Evolutionary conservation across 495 filamentous ascomycete genomes (phyloP), one percentile per base, ranked within the genome.

Genomic region (Talaromyces nanjingensis): DNA sequence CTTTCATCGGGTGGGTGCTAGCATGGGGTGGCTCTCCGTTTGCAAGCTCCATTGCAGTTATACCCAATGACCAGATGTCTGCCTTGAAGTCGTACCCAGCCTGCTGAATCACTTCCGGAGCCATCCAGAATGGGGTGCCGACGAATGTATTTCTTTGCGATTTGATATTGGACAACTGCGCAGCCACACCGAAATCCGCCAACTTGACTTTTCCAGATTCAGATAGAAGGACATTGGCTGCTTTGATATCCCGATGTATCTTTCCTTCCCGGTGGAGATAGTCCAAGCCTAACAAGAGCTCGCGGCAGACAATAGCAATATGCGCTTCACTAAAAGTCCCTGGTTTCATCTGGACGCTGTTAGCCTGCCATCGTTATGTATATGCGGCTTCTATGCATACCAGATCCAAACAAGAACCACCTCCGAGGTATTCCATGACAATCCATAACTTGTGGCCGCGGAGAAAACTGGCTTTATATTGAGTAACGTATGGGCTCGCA

Each of bases 91-190:
- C 93, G 67, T 98, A 98, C 29, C 94, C 94, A 60, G 90, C 86
- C 77, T 98, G 93, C 75, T 97, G 89, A 67, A 98, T 98, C 18
- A 98, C 94, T 72, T 98, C 94, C 7, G 94, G 94, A 4, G 94
- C 94, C 94, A 98, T 98, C 94, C 94, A 98, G 77, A 96, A 98
- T 0, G 94, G 94, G 4, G 94, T 98, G 7, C 94, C 94, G n/a
- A 98, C 94, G 70, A 98, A 98, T 0, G 94, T 98, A 69, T 97
- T 96, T 25, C 94, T 89, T 78, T 97, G 92, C 7, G 94, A 97
- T 77, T 97, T 98, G 73, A 97, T 96, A 74, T 96, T 96, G 64
- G 91, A 93, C 63, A 99, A 82, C 71, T 99, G 94, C 14, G 93
- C 94, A 8, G 94, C 94, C 33, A 99, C 94, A 55, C 94, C 94